These are phyloP conservation scores for Vararia minispora DNA, from an alignment of 768 basidiomycete genomes.

Conservation along the genomic window DNA sequence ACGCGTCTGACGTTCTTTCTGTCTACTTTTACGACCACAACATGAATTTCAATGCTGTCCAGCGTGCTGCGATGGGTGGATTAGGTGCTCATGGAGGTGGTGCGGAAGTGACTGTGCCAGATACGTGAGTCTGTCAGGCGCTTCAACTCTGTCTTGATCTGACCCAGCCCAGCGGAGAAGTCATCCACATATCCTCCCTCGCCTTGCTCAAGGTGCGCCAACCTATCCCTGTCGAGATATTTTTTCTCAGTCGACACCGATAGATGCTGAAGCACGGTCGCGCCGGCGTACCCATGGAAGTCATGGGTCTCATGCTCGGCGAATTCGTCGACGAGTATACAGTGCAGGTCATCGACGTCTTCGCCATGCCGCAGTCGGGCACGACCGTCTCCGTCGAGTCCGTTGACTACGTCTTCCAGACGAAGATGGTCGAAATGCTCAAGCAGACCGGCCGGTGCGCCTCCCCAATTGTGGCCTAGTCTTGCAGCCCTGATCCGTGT, in stretches of 20 bases:
- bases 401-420: constrained; percentile 97
- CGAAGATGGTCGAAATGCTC: constrained; percentile 97
- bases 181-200: constrained; percentile 93
- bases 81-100: constrained; percentile 30
- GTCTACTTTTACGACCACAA: too few relatives aligned
- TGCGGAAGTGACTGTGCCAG: constrained; percentile 48
- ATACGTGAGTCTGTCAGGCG: constrained; percentile 71
- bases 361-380: constrained; percentile 98
- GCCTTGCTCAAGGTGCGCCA: constrained; percentile 82
- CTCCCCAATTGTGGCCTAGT: too few relatives aligned
- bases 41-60: too few relatives aligned
- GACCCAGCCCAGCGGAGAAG: constrained; percentile 57
- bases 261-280: constrained; percentile 99
- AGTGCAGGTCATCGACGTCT: constrained; percentile 90
- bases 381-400: constrained; percentile 97
- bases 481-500: neutral
- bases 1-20: too few relatives aligned
- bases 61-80: too few relatives aligned
- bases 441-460: constrained; percentile 95
- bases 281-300: constrained; percentile 98
- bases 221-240: neutral
- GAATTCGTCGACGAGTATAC: constrained; percentile 98
- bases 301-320: constrained; percentile 97
- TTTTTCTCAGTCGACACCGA: constrained; percentile 2
- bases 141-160: constrained; percentile 6